Conservation (phyloP, 768 basidiomycete genomes). For the Punctularia strigosozonata region DNA sequence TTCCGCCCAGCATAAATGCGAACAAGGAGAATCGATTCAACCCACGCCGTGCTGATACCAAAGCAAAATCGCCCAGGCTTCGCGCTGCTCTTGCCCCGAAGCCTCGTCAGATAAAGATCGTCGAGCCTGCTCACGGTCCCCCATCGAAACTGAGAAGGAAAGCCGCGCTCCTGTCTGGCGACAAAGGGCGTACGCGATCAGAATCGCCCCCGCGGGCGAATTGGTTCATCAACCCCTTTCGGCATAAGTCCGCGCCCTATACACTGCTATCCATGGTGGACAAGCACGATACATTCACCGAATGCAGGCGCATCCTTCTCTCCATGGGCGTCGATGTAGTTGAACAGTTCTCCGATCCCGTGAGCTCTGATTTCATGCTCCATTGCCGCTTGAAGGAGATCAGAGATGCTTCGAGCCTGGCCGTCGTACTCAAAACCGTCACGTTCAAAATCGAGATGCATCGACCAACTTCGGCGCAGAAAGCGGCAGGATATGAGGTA, state of each 20-base stretch:
- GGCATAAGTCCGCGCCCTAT: constrained; percentile 59
- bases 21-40: too few species aligned
- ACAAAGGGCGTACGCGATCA: constrained; percentile 26
- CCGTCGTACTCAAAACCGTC: constrained; percentile 51
- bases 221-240: constrained; percentile 88
- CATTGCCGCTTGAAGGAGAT: constrained; percentile 70
- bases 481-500: constrained; percentile 38
- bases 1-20: background rate
- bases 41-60: too few species aligned
- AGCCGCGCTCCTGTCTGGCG: background rate
- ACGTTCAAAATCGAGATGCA: constrained; percentile 79
- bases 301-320: constrained; percentile 64
- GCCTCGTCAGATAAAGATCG: too few species aligned
- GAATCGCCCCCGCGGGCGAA: constrained; percentile 26
- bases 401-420: constrained; percentile 39
- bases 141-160: background rate
- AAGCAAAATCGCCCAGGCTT: background rate
- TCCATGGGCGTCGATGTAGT: constrained; percentile 59
- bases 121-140: too few species aligned
- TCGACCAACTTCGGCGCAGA: constrained; percentile 25
- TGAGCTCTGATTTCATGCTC: constrained; percentile 45
- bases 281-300: constrained; percentile 52
- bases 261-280: constrained; percentile 47
- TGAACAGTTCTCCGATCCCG: constrained; percentile 35
- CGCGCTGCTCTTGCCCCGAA: background rate